Conservation (phyloP, 768 basidiomycete species). For the Boletus huronensis region DNA sequence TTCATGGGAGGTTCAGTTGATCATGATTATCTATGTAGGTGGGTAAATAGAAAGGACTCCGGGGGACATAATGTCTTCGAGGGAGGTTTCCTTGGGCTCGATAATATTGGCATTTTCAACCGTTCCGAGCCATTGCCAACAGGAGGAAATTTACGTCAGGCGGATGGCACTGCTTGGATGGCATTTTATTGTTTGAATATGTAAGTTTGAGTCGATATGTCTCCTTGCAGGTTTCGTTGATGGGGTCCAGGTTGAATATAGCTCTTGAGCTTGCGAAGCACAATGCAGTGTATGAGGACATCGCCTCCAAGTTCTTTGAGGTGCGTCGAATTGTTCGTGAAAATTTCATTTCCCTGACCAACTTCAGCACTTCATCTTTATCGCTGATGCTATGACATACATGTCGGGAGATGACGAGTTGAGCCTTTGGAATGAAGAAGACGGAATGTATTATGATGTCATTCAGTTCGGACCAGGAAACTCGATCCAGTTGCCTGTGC, state of each 20-base stretch:
- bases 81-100: slow-evolving; percentile 95
- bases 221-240: slow-evolving; percentile 1
- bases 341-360: slow-evolving; percentile 14
- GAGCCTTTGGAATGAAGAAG: slow-evolving; percentile 93
- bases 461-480: slow-evolving; percentile 82
- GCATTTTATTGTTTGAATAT: slow-evolving; percentile 98
- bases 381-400: slow-evolving; percentile 98
- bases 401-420: slow-evolving; percentile 70
- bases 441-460: slow-evolving; percentile 98
- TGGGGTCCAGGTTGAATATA: slow-evolving; percentile 76
- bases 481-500: slow-evolving; percentile 88
- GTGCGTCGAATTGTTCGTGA: slow-evolving; percentile 32
- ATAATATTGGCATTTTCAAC: slow-evolving; percentile 98
- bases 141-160: slow-evolving; percentile 90
- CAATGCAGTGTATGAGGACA: slow-evolving; percentile 97
- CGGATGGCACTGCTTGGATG: slow-evolving; percentile 99
- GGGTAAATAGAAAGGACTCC: slow-evolving; percentile 97
- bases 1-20: neutral
- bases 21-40: slow-evolving; percentile 45
- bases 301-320: slow-evolving; percentile 97
- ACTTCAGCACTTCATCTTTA: slow-evolving; percentile 90
- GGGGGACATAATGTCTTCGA: slow-evolving; percentile 97
- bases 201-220: slow-evolving; percentile 40
- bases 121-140: slow-evolving; percentile 95
- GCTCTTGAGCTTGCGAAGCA: slow-evolving; percentile 97